Evolutionary conservation across 73 alveolate genomes (phyloP).

Genomic region (Paramecium sexaurelia): DNA sequence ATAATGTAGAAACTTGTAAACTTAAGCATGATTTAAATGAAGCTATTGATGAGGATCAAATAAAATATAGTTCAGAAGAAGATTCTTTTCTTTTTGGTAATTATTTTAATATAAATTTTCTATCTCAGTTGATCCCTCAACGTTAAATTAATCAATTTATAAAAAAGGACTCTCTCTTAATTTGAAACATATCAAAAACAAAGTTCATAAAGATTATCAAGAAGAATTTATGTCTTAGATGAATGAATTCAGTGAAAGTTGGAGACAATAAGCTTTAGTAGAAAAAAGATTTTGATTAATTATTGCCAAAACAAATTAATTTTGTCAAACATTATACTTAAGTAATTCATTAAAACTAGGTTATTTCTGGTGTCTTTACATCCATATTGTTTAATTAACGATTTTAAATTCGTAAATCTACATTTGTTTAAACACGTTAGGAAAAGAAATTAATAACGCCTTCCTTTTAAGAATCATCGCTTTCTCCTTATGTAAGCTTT

Average conservation of each 20-base stretch:
- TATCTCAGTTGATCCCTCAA: constrained; percentile 6
- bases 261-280: constrained; percentile 16
- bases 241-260: constrained; percentile 53
- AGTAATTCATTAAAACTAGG: neutral
- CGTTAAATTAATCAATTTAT: neutral
- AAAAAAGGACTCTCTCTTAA: constrained; percentile 38
- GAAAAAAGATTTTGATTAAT: constrained; percentile 52
- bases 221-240: constrained; percentile 50
- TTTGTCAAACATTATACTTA: neutral
- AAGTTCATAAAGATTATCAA: constrained; percentile 18
- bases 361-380: neutral
- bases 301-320: neutral
- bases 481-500: neutral
- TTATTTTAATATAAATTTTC: neutral
- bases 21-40: constrained; percentile 6
- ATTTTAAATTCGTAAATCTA: neutral
- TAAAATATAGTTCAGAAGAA: constrained; percentile 39
- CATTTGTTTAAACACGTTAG: neutral
- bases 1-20: constrained; percentile 51
- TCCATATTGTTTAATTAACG: neutral
- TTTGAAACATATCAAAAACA: neutral
- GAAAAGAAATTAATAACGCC: neutral
- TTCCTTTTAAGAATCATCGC: neutral
- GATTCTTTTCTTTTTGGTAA: constrained; percentile 48
- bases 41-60: neutral